Evolutionary conservation across 306 rosid genomes (phyloP).

Genomic region (Lagenaria siceraria): DNA sequence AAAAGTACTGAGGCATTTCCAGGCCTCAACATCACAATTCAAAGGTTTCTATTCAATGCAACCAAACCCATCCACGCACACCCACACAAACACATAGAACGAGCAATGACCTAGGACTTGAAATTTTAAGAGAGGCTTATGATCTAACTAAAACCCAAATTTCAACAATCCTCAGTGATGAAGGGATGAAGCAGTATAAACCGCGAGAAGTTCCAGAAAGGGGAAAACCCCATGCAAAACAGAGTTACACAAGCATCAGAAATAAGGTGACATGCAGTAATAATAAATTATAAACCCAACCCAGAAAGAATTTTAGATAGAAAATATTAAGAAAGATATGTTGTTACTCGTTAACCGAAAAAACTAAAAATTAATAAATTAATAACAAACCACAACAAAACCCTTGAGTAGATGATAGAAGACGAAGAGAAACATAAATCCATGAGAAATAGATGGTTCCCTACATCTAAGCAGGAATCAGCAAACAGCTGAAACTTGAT

Average conservation of each 20-base stretch:
- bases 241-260: background rate
- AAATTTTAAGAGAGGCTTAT: background rate
- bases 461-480: background rate
- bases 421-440: conserved; percentile 3
- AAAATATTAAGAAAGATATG: background rate
- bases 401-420: conserved; percentile 13
- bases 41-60: background rate
- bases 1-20: background rate
- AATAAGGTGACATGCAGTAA: background rate
- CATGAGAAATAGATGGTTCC: background rate
- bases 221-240: background rate
- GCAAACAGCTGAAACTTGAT: conserved; percentile 7
- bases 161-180: background rate
- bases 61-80: background rate
- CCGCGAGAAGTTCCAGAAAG: background rate
- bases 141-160: background rate
- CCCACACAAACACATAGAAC: background rate
- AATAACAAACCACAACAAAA: conserved; percentile 31
- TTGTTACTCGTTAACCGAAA: background rate
- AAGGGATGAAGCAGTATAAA: background rate
- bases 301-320: background rate
- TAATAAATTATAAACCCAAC: background rate
- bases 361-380: background rate
- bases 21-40: background rate
- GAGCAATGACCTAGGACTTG: background rate